Evolutionary conservation across 177 flowering plant genomes (phyloP).

Genomic region (Vitis hybrid): DNA sequence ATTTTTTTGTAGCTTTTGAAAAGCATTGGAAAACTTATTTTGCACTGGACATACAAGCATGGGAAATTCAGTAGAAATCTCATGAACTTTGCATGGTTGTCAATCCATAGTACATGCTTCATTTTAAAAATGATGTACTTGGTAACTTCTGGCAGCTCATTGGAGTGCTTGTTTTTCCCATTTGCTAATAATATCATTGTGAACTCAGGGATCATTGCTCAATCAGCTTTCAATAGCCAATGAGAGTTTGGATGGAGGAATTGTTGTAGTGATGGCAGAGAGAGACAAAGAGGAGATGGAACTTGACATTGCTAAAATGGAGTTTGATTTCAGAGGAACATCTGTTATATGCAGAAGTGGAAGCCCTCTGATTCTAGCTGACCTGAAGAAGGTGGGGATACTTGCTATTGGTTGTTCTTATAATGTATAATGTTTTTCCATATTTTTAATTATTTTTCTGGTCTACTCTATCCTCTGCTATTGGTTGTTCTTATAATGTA

Average conservation of each 20-base stretch:
- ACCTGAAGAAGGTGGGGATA: slow-evolving; percentile 66
- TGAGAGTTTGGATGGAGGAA: slow-evolving; percentile 83
- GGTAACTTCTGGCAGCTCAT: neutral
- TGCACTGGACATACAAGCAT: too few species aligned
- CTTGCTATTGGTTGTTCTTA: neutral
- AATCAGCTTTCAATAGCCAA: slow-evolving; percentile 88
- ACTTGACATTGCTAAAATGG: slow-evolving; percentile 85
- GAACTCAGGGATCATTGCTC: slow-evolving; percentile 63
- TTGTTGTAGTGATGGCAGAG: slow-evolving; percentile 80
- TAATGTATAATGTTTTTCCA: neutral
- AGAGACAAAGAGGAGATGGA: slow-evolving; percentile 91
- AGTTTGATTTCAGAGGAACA: slow-evolving; percentile 79
- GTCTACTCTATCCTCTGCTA: too few species aligned
- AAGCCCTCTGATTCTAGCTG: slow-evolving; percentile 77
- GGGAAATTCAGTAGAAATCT: too few species aligned
- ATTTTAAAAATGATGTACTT: neutral
- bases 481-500: neutral
- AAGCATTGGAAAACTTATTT: too few species aligned
- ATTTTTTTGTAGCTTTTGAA: too few species aligned
- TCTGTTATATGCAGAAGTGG: slow-evolving; percentile 90
- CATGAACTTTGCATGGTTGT: too few species aligned
- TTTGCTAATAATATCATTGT: neutral
- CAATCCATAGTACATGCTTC: too few species aligned
- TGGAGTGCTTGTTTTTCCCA: neutral
- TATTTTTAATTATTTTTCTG: too few species aligned